Percentiles rank a stretch among this genome's conserved stretches.
Evolutionary conservation across 768 basidiomycete genomes (phyloP).

Genomic region (Harrya chromipes): DNA sequence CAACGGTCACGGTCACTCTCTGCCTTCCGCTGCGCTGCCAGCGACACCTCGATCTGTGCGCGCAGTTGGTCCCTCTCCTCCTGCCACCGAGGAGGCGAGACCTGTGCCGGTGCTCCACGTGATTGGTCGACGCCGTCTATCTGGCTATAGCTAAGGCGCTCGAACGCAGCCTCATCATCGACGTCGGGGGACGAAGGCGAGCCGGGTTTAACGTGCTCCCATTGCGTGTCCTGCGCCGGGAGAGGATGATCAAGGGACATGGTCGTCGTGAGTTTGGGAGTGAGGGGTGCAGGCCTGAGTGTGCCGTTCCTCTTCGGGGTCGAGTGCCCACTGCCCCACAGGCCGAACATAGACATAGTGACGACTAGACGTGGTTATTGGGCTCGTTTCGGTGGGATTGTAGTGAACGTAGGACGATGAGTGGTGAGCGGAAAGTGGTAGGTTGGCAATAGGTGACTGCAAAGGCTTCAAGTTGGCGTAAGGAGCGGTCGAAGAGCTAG

Average conservation of each 20-base stretch:
- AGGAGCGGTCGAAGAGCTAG: no score
- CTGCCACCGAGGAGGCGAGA: background rate
- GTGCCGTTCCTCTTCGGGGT: slow-evolving; percentile 17
- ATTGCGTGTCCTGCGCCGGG: slow-evolving; percentile 16
- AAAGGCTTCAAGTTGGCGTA: no score
- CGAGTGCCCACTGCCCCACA: slow-evolving; percentile 14
- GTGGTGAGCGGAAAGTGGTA: background rate
- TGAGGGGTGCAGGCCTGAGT: slow-evolving; percentile 18
- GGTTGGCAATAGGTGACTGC: no score
- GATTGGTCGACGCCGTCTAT: slow-evolving; percentile 6
- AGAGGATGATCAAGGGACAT: slow-evolving; percentile 11
- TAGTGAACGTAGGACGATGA: background rate
- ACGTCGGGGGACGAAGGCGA: slow-evolving; percentile 14
- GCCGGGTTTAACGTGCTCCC: slow-evolving; percentile 21
- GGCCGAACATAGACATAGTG: background rate
- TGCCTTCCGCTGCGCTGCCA: slow-evolving; percentile 11
- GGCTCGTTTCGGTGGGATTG: background rate
- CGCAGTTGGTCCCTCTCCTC: slow-evolving; percentile 12
- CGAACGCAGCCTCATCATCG: slow-evolving; percentile 17
- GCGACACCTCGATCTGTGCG: slow-evolving; percentile 13
- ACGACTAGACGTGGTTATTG: background rate
- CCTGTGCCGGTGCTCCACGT: background rate
- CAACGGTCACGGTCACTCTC: slow-evolving; percentile 19
- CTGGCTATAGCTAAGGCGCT: slow-evolving; percentile 22
- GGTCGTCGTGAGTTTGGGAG: slow-evolving; percentile 21